phyloP scores from a whole-genome alignment of 2,329 filamentous ascomycete genomes.

The Cytospora piceae region DNA sequence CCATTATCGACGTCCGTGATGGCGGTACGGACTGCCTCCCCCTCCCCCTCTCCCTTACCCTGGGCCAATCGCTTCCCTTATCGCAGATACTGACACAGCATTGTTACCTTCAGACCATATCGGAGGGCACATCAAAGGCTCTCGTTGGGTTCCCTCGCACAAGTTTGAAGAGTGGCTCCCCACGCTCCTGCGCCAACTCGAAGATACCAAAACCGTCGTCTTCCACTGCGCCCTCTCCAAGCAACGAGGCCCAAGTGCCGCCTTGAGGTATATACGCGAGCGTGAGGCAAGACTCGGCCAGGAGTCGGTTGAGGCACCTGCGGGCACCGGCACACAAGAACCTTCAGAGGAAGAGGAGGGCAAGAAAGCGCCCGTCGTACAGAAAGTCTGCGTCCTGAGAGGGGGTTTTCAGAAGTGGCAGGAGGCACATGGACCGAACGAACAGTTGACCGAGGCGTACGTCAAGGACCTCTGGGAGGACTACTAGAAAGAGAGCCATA shows the following conservation, averaged over 20 bases:
- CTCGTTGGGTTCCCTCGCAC: slow-evolving; percentile 73
- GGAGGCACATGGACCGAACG: slow-evolving; percentile 77
- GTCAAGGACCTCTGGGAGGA: slow-evolving; percentile 82
- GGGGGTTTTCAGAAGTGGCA: slow-evolving; percentile 90
- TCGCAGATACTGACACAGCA: not conserved
- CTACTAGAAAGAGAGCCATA: slow-evolving; percentile 41
- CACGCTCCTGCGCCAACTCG: slow-evolving; percentile 77
- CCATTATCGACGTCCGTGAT: slow-evolving; percentile 89
- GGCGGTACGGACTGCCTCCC: slow-evolving; percentile 55
- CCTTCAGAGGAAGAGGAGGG: slow-evolving; percentile 35
- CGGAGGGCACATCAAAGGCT: slow-evolving; percentile 84
- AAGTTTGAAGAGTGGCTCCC: slow-evolving; percentile 78
- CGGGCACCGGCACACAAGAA: slow-evolving; percentile 30
- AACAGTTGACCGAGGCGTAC: slow-evolving; percentile 81
- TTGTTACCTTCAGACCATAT: slow-evolving; percentile 69
- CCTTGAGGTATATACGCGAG: slow-evolving; percentile 77
- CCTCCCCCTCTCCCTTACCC: not conserved
- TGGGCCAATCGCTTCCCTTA: not conserved
- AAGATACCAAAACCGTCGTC: slow-evolving; percentile 79
- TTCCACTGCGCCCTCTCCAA: slow-evolving; percentile 96
- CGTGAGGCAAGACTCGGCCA: slow-evolving; percentile 54
- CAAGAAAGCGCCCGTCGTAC: slow-evolving; percentile 42
- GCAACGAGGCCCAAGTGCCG: slow-evolving; percentile 84
- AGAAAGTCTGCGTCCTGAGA: slow-evolving; percentile 81
- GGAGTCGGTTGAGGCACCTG: slow-evolving; percentile 31